Evolutionary conservation across 208 protist species (phyloP).

Genomic region (Wallacemonas sp.): DNA sequence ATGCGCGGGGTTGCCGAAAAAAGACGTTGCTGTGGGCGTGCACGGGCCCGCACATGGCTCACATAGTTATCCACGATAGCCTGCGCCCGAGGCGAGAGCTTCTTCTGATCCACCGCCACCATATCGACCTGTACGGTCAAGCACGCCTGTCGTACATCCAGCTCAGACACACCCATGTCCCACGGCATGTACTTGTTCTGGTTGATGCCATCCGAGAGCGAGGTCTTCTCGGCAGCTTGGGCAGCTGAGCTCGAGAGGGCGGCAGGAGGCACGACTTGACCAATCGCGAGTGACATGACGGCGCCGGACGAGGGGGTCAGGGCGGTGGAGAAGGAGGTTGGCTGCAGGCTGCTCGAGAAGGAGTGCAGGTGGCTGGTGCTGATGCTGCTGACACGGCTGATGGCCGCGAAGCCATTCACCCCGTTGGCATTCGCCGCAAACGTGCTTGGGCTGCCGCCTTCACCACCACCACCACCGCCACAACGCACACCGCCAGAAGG

Average conservation of each 20-base stretch:
- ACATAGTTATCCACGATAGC: conserved; percentile 21
- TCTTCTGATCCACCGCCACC: background rate
- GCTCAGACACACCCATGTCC: conserved; percentile 36
- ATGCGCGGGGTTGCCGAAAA: background rate
- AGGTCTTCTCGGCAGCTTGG: background rate
- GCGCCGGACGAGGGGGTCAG: background rate
- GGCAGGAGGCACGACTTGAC: conserved; percentile 7
- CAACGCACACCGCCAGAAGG: background rate
- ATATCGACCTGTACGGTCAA: conserved; percentile 31
- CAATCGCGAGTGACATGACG: background rate
- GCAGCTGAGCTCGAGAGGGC: background rate
- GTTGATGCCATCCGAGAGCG: background rate
- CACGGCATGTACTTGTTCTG: conserved; percentile 21
- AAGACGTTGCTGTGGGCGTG: background rate
- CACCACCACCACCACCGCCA: too few relatives aligned
- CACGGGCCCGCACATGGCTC: conserved; percentile 14
- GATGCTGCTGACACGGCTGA: conserved; percentile 9
- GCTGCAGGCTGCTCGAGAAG: conserved; percentile 9
- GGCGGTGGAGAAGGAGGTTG: background rate
- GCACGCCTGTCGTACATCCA: conserved; percentile 39
- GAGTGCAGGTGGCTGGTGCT: conserved; percentile 11
- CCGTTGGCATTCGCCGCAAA: background rate
- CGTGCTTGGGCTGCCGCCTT: background rate
- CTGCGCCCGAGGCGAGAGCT: conserved; percentile 18
- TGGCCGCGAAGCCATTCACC: background rate